Conservation (phyloP, 345 rosid species). For the Syzygium aromaticum region DNA sequence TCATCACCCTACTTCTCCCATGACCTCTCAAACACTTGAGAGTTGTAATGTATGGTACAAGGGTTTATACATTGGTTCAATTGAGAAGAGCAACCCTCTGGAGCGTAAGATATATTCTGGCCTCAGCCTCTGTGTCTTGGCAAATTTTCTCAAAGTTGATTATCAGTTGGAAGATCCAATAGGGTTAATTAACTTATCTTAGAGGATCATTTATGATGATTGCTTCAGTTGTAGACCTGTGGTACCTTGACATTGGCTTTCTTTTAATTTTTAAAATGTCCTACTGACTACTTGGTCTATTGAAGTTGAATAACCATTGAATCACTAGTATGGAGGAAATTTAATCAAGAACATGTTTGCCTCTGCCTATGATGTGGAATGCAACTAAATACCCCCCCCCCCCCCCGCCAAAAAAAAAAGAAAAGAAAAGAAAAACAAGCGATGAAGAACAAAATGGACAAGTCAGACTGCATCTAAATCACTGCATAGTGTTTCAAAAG, state of each 20-base stretch:
- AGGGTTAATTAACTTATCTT: background rate
- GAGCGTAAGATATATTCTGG: background rate
- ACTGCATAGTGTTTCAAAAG: background rate
- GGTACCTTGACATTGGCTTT: background rate
- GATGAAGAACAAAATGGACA: no score
- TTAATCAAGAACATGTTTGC: background rate
- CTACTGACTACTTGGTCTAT: background rate
- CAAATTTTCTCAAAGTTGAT: background rate
- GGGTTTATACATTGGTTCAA: background rate
- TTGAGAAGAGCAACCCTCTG: background rate
- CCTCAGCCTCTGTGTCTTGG: background rate
- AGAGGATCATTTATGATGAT: background rate
- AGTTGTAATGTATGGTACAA: background rate
- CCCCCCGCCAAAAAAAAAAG: no score
- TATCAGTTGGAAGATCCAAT: background rate
- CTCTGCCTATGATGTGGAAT: slow-evolving; percentile 3
- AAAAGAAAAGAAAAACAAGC: no score
- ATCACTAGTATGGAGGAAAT: background rate
- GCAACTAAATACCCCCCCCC: background rate
- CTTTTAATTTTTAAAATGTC: background rate
- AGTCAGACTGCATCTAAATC: no score
- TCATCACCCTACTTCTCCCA: background rate
- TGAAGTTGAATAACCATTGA: no score
- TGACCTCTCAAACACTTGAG: background rate
- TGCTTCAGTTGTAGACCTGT: background rate